Evolutionary conservation across 2,329 filamentous ascomycete species (phyloP).

Genomic region (Macrophomina tecta): DNA sequence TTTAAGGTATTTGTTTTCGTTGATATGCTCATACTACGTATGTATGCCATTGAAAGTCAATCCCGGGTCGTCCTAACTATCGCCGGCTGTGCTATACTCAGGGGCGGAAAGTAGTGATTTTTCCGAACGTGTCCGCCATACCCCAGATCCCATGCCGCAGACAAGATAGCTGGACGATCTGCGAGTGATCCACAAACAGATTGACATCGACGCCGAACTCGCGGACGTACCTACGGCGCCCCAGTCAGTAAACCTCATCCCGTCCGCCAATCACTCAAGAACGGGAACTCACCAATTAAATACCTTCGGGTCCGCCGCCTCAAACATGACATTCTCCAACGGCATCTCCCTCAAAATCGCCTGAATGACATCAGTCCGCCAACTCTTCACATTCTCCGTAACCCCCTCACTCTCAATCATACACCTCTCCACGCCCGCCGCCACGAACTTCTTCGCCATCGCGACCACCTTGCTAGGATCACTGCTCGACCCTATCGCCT

Average conservation of each 20-base stretch:
- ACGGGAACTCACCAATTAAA: slow-evolving; percentile 51
- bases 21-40: too few relatives aligned
- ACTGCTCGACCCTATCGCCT: slow-evolving; percentile 53
- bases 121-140: slow-evolving; percentile 62
- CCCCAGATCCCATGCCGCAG: slow-evolving; percentile 62
- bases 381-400: slow-evolving; percentile 60
- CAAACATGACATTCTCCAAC: slow-evolving; percentile 62
- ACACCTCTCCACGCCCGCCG: slow-evolving; percentile 60
- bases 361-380: slow-evolving; percentile 63
- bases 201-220: slow-evolving; percentile 65
- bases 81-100: not conserved
- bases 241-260: slow-evolving; percentile 37
- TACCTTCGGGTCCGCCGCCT: slow-evolving; percentile 61
- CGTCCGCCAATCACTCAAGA: too few relatives aligned
- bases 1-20: too few relatives aligned
- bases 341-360: slow-evolving; percentile 59
- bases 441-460: slow-evolving; percentile 57
- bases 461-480: slow-evolving; percentile 58
- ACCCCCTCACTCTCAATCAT: slow-evolving; percentile 68
- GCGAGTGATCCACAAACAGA: slow-evolving; percentile 63
- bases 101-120: slow-evolving; percentile 47
- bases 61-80: too few relatives aligned
- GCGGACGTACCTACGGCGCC: slow-evolving; percentile 49
- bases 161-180: slow-evolving; percentile 62
- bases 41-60: too few relatives aligned